Percentiles rank a stretch among this genome's conserved stretches.
Evolutionary conservation across 495 filamentous ascomycete genomes (phyloP).

Genomic region (Margaritispora aquatica): DNA sequence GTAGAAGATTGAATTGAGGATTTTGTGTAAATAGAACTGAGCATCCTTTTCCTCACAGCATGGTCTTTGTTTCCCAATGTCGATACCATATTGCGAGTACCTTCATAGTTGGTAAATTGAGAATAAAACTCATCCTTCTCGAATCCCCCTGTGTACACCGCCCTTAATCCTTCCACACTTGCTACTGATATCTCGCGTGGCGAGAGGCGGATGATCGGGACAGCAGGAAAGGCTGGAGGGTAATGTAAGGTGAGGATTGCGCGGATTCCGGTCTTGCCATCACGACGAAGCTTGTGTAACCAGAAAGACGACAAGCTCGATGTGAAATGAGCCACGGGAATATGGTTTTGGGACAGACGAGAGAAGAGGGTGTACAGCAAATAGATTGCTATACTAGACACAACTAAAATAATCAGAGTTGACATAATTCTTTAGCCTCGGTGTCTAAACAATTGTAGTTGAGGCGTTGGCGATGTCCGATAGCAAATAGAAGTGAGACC

Average conservation of each 20-base stretch:
- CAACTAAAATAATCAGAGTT: background rate
- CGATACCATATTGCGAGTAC: conserved; percentile 41
- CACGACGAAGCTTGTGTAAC: conserved; percentile 30
- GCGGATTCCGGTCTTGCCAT: conserved; percentile 1
- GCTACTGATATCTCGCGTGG: conserved; percentile 59
- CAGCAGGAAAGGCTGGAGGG: conserved; percentile 45
- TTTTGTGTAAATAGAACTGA: conserved; percentile 66
- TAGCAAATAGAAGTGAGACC: too few relatives aligned
- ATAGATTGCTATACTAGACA: background rate
- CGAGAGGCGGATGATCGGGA: conserved; percentile 52
- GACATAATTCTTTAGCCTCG: too few relatives aligned
- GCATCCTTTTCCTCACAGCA: conserved; percentile 55
- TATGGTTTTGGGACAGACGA: conserved; percentile 52
- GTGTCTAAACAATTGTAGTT: too few relatives aligned
- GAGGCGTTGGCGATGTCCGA: too few relatives aligned
- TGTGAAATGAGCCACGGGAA: conserved; percentile 61
- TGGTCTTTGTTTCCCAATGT: conserved; percentile 39
- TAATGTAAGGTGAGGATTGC: background rate
- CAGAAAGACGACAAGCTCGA: conserved; percentile 49
- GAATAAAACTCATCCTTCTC: conserved; percentile 70
- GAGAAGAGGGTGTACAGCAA: conserved; percentile 55
- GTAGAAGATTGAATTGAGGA: conserved; percentile 58
- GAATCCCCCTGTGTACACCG: conserved; percentile 55
- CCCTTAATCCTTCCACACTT: conserved; percentile 56
- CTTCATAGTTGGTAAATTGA: conserved; percentile 53